Evolutionary conservation across 768 basidiomycete genomes (phyloP), one percentile per base, ranked within the genome.

Genomic region (Mycena latifolia): DNA sequence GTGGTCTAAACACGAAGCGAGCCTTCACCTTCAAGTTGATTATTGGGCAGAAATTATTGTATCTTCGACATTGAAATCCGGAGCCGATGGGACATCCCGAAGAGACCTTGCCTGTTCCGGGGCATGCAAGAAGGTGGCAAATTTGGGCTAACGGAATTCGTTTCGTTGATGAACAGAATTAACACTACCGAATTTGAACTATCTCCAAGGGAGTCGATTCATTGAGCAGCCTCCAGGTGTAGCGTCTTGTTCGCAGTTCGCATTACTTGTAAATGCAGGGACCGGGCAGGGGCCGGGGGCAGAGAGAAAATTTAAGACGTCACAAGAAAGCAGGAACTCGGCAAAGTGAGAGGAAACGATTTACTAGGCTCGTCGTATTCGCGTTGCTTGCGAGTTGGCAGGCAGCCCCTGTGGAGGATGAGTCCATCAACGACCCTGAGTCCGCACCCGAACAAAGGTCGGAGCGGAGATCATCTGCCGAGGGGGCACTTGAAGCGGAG

Each of bases 61-160:
- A n/a, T 43, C 20, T 27, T 47, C 4, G 37, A 59, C 31, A 50
- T 48, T 37, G 51, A 59, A n/a, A 25, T 35, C 12, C 58, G 58
- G 65, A 60, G 37, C 58, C 65, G 65, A 55, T n/a, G 50, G 28
- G 47, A 28, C 41, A 17, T 37, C 4, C 56, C 22, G 31, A 45
- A 48, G 56, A 59, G 54, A 37, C n/a, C 58, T 66, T 66, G 58
- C 22, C 65, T 35, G 60, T 55, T 66, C 50, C 39, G 14, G 62
- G 20, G 33, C 27, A 51, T 7, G 33, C 18, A 27, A 45, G 39
- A 50, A 58, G 39, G 18, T 25, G 48, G 47, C 31, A 58, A 65
- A 66, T 66, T 56, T 43, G 54, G 46, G 53, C 59, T 55, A 61
- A 61, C 65, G 53, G 14, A 48, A 54, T 11, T 48, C n/a, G 33